phyloP scores from a whole-genome alignment of 345 rosid genomes.

The Trapa bicornis region DNA sequence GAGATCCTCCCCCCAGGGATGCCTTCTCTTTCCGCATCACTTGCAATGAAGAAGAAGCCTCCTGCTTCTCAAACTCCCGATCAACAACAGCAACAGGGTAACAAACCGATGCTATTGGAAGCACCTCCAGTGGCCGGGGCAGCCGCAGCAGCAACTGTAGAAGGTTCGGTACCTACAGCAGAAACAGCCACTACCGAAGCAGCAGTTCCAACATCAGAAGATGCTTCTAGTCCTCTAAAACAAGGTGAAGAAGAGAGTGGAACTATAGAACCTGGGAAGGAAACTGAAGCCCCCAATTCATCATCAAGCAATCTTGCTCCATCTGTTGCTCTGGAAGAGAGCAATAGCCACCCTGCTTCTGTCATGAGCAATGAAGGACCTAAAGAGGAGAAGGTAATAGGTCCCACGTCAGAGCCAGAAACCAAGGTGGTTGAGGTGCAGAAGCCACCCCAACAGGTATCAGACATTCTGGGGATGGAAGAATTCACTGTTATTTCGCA shows the following conservation, averaged over 20 bases:
- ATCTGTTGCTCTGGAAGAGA: conserved; percentile 18
- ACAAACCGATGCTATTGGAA: conserved; percentile 43
- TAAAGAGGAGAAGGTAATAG: conserved; percentile 10
- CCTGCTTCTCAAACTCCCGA: conserved; percentile 23
- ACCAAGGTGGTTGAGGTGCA: conserved; percentile 14
- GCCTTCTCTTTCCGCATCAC: conserved; percentile 70
- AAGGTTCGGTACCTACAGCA: conserved; percentile 31
- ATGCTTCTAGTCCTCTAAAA: conserved; percentile 15
- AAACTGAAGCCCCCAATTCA: conserved; percentile 19
- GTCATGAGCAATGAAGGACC: conserved; percentile 10
- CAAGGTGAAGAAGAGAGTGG: conserved; percentile 26
- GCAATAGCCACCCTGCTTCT: conserved; percentile 7
- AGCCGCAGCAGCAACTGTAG: not conserved
- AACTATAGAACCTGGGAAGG: conserved; percentile 15
- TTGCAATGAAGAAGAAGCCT: conserved; percentile 61
- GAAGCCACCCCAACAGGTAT: not conserved
- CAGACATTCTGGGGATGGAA: conserved; percentile 6
- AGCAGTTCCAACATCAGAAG: conserved; percentile 16
- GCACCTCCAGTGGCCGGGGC: conserved; percentile 42
- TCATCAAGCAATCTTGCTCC: conserved; percentile 20
- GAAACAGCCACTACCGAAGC: conserved; percentile 34
- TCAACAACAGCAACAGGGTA: conserved; percentile 26
- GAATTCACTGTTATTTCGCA: not conserved
- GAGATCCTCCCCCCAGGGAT: conserved; percentile 92
- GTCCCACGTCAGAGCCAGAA: conserved; percentile 14